Evolutionary conservation across 2,329 filamentous ascomycete genomes (phyloP), one percentile per base, ranked within the genome.

Genomic region (Penicillium vulpinum): DNA sequence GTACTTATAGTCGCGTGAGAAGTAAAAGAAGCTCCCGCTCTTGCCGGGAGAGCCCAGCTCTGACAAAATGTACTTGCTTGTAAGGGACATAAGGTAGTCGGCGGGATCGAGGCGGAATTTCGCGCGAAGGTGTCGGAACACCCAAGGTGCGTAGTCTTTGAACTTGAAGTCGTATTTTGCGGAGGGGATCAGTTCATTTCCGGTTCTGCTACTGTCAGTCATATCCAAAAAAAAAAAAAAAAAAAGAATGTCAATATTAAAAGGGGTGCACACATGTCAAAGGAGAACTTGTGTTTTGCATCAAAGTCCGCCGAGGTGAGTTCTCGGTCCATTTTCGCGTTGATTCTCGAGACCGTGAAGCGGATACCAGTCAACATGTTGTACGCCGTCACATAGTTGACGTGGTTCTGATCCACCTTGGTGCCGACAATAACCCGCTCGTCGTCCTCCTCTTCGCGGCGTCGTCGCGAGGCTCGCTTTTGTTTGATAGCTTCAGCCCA

Each of bases 151-250:
- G 76, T 99, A 99, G 78, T 99, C 94, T 80, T 99, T 99, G 83
- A 99, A 99, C 77, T 99, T 99, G 86, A 99, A 99, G 79, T 99
- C 94, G 80, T 99, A 99, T 78, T 99, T 97, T 66, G 94, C 92
- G 60, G 93, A 97, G 22, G 94, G 94, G 5, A 96, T 96, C 73
- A 99, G 81, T 80, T 99, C 94, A 74, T 97, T 97, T 63, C 94
- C 94, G 63, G 92, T 95, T 71, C 90, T 92, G 69, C 56, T 50
- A 35, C 13, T 31, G 68, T 79, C 66, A 83, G 79, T 53, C 11
- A 59, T 26, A 13, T 22, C 24, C 26, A n/a, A 43, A 15, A 31
- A 16, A 7, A n/a, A n/a, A n/a, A n/a, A 43, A 15, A 31, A 16
- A 7, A n/a, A n/a, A n/a, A n/a, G n/a, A n/a, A 33, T 6, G 33